Conservation (phyloP, 2,329 filamentous ascomycete genomes). For the Fusarium subglutinans region DNA sequence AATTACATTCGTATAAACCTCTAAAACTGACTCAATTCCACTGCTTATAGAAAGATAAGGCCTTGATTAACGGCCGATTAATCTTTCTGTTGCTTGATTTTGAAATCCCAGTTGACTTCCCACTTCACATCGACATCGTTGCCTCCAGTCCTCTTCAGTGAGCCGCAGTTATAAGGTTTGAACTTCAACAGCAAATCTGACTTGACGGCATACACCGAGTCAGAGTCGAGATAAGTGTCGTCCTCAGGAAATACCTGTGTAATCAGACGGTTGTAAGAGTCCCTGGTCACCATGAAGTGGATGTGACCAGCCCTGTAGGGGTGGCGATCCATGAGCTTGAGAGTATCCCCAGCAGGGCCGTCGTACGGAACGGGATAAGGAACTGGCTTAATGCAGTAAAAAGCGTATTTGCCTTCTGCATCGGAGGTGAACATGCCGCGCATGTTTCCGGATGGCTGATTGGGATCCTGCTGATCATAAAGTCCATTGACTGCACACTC, state of each 20-base stretch:
- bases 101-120: background rate
- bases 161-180: fast-evolving
- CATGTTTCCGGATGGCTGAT: background rate
- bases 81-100: background rate
- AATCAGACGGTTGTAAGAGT: background rate
- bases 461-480: background rate
- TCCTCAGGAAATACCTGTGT: background rate
- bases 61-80: fast-evolving
- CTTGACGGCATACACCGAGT: background rate
- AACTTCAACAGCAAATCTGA: background rate
- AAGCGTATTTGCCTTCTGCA: background rate
- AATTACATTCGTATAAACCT: no score
- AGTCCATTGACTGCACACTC: background rate
- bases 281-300: background rate
- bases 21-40: no score
- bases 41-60: background rate
- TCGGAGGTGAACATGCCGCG: background rate
- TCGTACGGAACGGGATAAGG: background rate
- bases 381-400: background rate
- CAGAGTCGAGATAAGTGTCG: background rate
- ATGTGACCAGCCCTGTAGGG: background rate
- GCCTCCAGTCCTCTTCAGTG: fast-evolving
- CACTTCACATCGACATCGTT: background rate
- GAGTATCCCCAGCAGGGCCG: background rate
- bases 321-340: background rate